Evolutionary conservation across 2,329 filamentous ascomycete species (phyloP).

Genomic region (Monosporascus sp.): DNA sequence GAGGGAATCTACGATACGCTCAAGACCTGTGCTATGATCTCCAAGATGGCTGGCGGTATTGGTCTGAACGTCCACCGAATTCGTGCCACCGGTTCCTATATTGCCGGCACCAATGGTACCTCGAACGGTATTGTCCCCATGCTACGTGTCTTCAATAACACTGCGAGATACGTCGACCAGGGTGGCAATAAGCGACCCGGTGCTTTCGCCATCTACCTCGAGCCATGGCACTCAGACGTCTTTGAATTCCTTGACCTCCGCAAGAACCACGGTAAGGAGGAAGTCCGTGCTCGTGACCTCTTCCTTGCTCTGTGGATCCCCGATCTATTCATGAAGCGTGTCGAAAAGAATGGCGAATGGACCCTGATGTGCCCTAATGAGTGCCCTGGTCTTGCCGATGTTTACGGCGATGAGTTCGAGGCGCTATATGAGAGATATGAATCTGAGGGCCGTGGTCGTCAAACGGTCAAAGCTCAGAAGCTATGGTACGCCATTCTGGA

Average conservation of each 20-base stretch:
- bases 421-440: conserved; percentile 93
- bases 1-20: conserved; percentile 98
- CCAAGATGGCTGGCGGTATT: conserved; percentile 98
- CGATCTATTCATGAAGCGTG: conserved; percentile 99
- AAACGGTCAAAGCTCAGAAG: conserved; percentile 95
- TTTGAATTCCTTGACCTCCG: conserved; percentile 96
- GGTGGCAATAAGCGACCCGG: conserved; percentile 98
- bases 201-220: conserved; percentile 97
- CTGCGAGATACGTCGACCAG: conserved; percentile 95
- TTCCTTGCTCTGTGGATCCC: conserved; percentile 99
- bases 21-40: conserved; percentile 99
- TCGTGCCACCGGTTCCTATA: conserved; percentile 95
- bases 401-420: conserved; percentile 97
- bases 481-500: conserved; percentile 98
- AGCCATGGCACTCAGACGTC: conserved; percentile 97
- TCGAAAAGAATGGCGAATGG: conserved; percentile 95
- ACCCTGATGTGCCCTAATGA: conserved; percentile 98
- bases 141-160: conserved; percentile 99
- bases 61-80: conserved; percentile 96
- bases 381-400: conserved; percentile 88
- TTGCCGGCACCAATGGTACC: conserved; percentile 94
- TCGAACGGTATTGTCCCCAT: conserved; percentile 97
- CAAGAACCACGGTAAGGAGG: conserved; percentile 99
- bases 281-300: conserved; percentile 91
- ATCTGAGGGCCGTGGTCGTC: conserved; percentile 76